A percentile compares a stretch with the other conserved stretches of the same genome.
Conservation (phyloP, 2,329 filamentous ascomycete species). For the Clarireedia monteithiana region DNA sequence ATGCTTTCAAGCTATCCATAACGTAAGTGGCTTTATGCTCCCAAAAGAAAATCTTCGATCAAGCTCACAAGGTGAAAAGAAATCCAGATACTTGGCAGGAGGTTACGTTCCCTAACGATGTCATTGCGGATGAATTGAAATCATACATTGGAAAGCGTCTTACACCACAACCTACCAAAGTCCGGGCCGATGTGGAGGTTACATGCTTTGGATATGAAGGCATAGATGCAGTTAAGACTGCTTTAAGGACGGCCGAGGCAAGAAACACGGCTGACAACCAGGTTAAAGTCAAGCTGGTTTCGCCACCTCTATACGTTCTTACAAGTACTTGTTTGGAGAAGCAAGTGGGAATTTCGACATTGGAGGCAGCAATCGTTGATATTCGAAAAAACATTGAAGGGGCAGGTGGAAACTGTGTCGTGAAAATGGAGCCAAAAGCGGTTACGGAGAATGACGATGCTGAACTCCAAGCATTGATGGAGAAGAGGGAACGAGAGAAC, state of each 20-base stretch:
- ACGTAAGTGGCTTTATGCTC: conserved; percentile 50
- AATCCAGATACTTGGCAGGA: conserved; percentile 97
- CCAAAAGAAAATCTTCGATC: neutral
- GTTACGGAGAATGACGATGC: conserved; percentile 98
- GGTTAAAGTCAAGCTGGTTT: conserved; percentile 98
- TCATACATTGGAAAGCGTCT: conserved; percentile 95
- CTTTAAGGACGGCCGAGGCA: conserved; percentile 83
- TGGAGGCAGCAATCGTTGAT: conserved; percentile 85
- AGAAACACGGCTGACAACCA: conserved; percentile 87
- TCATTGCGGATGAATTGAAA: conserved; percentile 82
- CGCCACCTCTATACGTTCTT: conserved; percentile 90
- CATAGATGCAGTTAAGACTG: conserved; percentile 95
- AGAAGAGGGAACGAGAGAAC: conserved; percentile 97
- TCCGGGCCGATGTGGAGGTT: conserved; percentile 94
- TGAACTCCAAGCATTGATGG: conserved; percentile 94
- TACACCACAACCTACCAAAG: conserved; percentile 97
- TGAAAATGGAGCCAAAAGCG: conserved; percentile 99
- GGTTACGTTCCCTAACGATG: conserved; percentile 77
- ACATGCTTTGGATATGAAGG: conserved; percentile 95
- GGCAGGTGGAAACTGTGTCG: conserved; percentile 70
- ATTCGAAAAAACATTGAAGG: conserved; percentile 74
- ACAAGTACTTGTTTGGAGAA: conserved; percentile 96
- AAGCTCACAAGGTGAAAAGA: conserved; percentile 36
- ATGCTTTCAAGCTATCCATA: conserved; percentile 98
- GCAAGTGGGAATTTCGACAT: conserved; percentile 68